Evolutionary conservation across 2,329 filamentous ascomycete genomes (phyloP).

Genomic region (Colletotrichum musae): DNA sequence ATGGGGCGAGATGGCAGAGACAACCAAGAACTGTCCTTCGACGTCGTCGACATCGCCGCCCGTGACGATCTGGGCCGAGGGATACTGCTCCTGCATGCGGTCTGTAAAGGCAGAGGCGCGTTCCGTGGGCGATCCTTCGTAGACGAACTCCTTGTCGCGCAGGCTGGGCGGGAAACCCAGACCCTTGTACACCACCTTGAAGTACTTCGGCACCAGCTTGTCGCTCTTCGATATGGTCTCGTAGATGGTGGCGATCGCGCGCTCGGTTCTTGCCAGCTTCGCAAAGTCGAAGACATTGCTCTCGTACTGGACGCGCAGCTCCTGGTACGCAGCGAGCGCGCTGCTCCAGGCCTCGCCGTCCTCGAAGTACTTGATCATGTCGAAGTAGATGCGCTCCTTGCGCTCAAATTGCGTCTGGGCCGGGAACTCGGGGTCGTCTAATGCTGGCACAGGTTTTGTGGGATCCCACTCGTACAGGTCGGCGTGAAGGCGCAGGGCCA

Average conservation of each 20-base stretch:
- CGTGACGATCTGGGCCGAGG: conserved; percentile 84
- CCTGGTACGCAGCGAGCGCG: conserved; percentile 88
- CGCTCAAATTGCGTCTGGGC: conserved; percentile 91
- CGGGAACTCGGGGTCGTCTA: conserved; percentile 83
- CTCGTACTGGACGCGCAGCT: conserved; percentile 93
- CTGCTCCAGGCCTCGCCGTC: conserved; percentile 95
- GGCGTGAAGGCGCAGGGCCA: conserved; percentile 90
- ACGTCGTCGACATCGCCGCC: conserved; percentile 80
- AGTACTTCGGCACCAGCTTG: conserved; percentile 85
- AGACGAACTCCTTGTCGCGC: conserved; percentile 92
- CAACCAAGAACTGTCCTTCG: conserved; percentile 91
- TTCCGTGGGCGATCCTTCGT: conserved; percentile 85
- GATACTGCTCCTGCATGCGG: conserved; percentile 92
- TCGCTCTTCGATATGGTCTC: conserved; percentile 89
- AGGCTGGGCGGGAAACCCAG: conserved; percentile 87
- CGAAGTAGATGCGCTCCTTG: conserved; percentile 92
- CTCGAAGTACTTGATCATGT: conserved; percentile 95
- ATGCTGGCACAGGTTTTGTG: conserved; percentile 72
- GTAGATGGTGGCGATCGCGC: conserved; percentile 93
- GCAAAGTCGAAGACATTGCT: conserved; percentile 90
- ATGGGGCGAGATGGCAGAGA: conserved; percentile 85
- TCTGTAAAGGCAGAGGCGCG: conserved; percentile 87
- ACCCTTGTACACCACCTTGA: conserved; percentile 90
- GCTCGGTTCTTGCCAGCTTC: conserved; percentile 89
- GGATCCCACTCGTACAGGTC: conserved; percentile 95